Percentiles rank a stretch among this genome's conserved stretches.
Conservation (phyloP, 257 asterid species). For the Orobanche coerulescens region DNA sequence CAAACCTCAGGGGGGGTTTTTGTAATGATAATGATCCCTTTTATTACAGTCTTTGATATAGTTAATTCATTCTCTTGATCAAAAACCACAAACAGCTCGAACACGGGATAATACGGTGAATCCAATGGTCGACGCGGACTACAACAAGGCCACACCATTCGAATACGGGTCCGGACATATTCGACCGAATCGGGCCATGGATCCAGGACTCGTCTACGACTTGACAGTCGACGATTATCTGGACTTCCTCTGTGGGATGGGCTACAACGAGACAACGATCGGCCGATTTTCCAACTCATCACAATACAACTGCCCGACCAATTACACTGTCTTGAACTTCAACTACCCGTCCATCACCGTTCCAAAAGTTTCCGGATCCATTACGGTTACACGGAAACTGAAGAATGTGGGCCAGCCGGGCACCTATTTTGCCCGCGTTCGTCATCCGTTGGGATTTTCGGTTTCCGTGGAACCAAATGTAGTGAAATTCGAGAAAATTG, state of each 20-base stretch:
- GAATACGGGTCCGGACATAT: constrained; percentile 67
- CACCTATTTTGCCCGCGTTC: constrained; percentile 32
- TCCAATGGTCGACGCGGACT: constrained; percentile 35
- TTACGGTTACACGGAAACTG: constrained; percentile 41
- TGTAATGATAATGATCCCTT: too few species aligned
- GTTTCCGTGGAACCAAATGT: constrained; percentile 31
- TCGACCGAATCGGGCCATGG: constrained; percentile 59
- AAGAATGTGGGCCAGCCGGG: constrained; percentile 56
- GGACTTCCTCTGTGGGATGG: constrained; percentile 44
- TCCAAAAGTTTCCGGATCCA: constrained; percentile 33
- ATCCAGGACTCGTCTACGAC: constrained; percentile 70
- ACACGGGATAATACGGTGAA: constrained; percentile 35
- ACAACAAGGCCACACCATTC: constrained; percentile 44
- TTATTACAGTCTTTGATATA: too few species aligned
- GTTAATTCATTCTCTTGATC: too few species aligned
- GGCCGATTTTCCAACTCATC: constrained; percentile 21
- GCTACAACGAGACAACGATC: constrained; percentile 37
- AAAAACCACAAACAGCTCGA: constrained; percentile 28
- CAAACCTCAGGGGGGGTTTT: too few species aligned
- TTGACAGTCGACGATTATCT: constrained; percentile 38
- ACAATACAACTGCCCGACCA: constrained; percentile 27
- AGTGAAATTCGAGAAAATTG: too few species aligned
- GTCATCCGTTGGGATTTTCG: constrained; percentile 33
- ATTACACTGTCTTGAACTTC: constrained; percentile 29
- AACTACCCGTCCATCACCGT: constrained; percentile 72